Evolutionary conservation across 176 grass and related monocot genomes (phyloP).

Genomic region (Carex myosuroides): DNA sequence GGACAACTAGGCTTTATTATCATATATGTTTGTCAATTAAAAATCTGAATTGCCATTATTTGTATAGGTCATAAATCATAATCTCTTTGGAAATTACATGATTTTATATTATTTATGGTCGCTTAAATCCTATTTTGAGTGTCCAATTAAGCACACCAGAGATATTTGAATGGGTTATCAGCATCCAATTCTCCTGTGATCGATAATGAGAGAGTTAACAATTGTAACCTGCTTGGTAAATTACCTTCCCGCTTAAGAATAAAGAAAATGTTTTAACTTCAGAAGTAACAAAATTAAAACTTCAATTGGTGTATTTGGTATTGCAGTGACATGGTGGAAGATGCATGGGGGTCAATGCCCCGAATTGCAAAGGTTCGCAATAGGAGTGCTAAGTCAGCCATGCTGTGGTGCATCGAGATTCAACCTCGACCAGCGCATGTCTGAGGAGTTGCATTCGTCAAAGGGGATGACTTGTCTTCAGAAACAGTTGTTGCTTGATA

Average conservation of each 20-base stretch:
- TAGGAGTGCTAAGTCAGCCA: slow-evolving; percentile 46
- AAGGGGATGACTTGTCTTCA: slow-evolving; percentile 20
- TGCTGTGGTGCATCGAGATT: slow-evolving; percentile 51
- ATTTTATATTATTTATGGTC: neutral
- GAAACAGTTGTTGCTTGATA: slow-evolving; percentile 35
- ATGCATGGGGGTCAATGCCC: slow-evolving; percentile 27
- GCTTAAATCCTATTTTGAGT: neutral
- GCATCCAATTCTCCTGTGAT: neutral
- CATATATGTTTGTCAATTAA: neutral
- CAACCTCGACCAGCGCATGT: slow-evolving; percentile 39
- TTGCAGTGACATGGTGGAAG: slow-evolving; percentile 65
- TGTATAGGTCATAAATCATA: neutral
- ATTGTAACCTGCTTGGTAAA: neutral
- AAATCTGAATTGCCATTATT: neutral
- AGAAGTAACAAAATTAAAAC: neutral
- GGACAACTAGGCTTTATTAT: neutral
- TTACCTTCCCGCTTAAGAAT: neutral
- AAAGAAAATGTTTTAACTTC: neutral
- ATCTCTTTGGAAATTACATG: neutral
- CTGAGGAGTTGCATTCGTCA: slow-evolving; percentile 55
- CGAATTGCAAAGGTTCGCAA: slow-evolving; percentile 40
- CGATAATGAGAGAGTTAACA: neutral
- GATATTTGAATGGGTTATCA: neutral
- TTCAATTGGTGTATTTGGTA: neutral
- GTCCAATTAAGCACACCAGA: neutral